Percentiles rank a stretch among this genome's conserved stretches.
phyloP scores from a whole-genome alignment of 1,139 yeast species.

The Saccharomyces hybrid region DNA sequence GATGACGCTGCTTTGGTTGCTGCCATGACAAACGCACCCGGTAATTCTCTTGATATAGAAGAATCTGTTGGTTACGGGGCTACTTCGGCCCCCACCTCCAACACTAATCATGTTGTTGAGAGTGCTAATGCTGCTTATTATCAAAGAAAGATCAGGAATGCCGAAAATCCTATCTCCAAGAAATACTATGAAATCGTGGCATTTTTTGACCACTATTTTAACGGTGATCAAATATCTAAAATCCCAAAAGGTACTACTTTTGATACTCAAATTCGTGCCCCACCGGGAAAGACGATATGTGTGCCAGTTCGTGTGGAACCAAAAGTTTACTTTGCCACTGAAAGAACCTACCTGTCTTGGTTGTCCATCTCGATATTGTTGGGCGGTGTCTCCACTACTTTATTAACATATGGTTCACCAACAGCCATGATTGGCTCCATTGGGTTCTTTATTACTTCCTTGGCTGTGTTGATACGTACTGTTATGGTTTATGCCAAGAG shows the following conservation, averaged over 20 bases:
- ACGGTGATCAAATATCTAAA: slow-evolving; percentile 62
- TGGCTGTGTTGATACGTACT: slow-evolving; percentile 67
- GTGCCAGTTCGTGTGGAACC: slow-evolving; percentile 81
- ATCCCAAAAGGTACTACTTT: slow-evolving; percentile 79
- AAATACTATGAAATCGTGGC: slow-evolving; percentile 16
- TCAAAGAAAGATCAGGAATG: slow-evolving; percentile 19
- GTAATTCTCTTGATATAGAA: slow-evolving; percentile 41
- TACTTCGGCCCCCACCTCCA: slow-evolving; percentile 8
- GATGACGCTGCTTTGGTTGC: slow-evolving; percentile 32
- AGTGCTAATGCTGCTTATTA: slow-evolving; percentile 22
- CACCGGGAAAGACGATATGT: slow-evolving; percentile 68
- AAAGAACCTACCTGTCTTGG: slow-evolving; percentile 75
- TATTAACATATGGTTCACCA: slow-evolving; percentile 61
- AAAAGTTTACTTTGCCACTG: slow-evolving; percentile 78
- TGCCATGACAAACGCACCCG: slow-evolving; percentile 28
- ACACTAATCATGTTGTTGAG: slow-evolving; percentile 30
- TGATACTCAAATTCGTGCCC: slow-evolving; percentile 56
- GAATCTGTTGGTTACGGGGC: slow-evolving; percentile 44
- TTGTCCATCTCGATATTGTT: slow-evolving; percentile 63
- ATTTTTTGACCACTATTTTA: slow-evolving; percentile 42
- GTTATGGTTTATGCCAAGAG: slow-evolving; percentile 72
- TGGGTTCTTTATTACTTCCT: slow-evolving; percentile 81
- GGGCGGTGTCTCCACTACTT: slow-evolving; percentile 65
- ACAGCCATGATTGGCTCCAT: slow-evolving; percentile 73
- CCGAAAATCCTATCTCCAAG: slow-evolving; percentile 20